A percentile compares a stretch with the other conserved stretches of the same genome.
Conservation (phyloP, 1,284 basidiomycete species). For the Fomitiporia mediterranea region DNA sequence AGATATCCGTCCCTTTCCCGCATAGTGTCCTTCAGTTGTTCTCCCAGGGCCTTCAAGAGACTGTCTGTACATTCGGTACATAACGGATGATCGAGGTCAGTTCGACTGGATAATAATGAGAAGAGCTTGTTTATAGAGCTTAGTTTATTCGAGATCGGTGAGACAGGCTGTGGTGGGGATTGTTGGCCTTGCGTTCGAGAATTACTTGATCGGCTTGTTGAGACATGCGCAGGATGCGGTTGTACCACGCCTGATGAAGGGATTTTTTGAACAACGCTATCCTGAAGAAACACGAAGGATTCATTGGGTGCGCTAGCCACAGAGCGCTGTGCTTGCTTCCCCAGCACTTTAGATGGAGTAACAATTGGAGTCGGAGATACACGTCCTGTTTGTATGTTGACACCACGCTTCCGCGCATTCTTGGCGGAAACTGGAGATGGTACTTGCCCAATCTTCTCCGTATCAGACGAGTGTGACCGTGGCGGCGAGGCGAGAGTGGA, state of each 20-base stretch:
- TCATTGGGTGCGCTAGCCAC: constrained; percentile 58
- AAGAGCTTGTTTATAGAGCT: constrained; percentile 73
- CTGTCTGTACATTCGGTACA: constrained; percentile 92
- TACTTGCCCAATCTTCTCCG: constrained; percentile 50
- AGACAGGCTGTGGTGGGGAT: constrained; percentile 23
- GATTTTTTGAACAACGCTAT: constrained; percentile 67
- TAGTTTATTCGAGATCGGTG: constrained; percentile 74
- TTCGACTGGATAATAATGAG: constrained; percentile 72
- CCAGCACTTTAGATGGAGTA: constrained; percentile 43
- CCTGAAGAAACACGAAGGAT: constrained; percentile 86
- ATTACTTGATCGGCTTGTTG: constrained; percentile 26
- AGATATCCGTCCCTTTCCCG: constrained; percentile 91
- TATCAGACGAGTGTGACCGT: constrained; percentile 39
- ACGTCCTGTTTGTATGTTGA: constrained; percentile 32
- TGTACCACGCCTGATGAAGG: constrained; percentile 41
- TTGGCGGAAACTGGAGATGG: constrained; percentile 55
- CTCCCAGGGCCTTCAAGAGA: constrained; percentile 71
- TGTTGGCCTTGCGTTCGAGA: constrained; percentile 20
- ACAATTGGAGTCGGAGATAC: constrained; percentile 33
- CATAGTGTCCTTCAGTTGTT: constrained; percentile 85
- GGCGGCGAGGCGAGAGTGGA: constrained; percentile 61
- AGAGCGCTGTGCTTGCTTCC: constrained; percentile 51
- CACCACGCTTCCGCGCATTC: constrained; percentile 55
- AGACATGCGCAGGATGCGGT: constrained; percentile 7
- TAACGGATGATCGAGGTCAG: constrained; percentile 90